Evolutionary conservation across 2,329 filamentous ascomycete genomes (phyloP).

Genomic region (Apiospora hydei): DNA sequence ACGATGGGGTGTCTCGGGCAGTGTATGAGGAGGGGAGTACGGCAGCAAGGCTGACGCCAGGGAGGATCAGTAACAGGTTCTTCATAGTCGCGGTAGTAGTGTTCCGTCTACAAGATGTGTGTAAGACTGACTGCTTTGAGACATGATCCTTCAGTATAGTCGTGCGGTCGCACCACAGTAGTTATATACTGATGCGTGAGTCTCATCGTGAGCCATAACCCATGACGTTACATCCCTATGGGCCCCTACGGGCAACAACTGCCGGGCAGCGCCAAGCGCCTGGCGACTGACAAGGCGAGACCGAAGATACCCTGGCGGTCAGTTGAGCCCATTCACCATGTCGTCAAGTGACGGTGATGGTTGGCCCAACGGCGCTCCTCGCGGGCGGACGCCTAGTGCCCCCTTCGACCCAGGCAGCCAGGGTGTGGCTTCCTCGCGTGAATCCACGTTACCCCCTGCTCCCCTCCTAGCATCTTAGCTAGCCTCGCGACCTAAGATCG

Average conservation of each 20-base stretch:
- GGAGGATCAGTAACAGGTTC: constrained; percentile 32
- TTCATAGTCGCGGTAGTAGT: constrained; percentile 32
- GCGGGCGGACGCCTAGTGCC: background rate
- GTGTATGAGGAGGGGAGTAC: constrained; percentile 31
- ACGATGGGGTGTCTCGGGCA: background rate
- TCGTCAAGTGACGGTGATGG: constrained; percentile 8
- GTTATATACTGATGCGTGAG: background rate
- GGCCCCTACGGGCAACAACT: background rate
- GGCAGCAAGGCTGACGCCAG: constrained; percentile 34
- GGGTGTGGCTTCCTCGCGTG: background rate
- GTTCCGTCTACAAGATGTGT: background rate
- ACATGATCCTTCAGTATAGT: background rate
- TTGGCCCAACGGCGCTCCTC: background rate
- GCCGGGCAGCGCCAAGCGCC: background rate
- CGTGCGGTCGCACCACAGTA: background rate
- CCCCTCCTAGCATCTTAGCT: background rate
- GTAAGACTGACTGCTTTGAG: constrained; percentile 2
- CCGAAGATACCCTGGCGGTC: background rate
- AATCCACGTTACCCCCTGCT: background rate
- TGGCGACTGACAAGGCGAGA: background rate
- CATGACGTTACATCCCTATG: constrained; percentile 10
- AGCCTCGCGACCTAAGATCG: constrained; percentile 8
- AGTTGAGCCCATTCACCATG: background rate
- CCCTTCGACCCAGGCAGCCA: background rate
- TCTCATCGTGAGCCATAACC: background rate